These are phyloP conservation scores for Lyophyllum shimeji DNA, from an alignment of 768 basidiomycete genomes.

Conservation along the genomic window DNA sequence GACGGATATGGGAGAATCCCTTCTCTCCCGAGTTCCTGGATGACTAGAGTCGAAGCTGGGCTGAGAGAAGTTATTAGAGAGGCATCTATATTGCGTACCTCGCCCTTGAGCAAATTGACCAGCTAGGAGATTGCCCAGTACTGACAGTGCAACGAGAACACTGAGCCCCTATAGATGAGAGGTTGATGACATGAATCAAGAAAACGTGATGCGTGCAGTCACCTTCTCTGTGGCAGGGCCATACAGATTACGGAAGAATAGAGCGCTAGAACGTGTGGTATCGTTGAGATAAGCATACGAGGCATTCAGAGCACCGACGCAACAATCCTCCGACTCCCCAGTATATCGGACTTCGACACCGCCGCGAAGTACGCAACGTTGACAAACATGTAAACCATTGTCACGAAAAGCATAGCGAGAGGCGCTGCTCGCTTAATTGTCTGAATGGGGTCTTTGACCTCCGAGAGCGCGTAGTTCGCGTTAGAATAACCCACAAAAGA, in stretches of 20 bases:
- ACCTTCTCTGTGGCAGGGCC: conserved; percentile 63
- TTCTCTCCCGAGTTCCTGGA: conserved; percentile 74
- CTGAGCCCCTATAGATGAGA: conserved; percentile 47
- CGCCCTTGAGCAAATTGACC: conserved; percentile 67
- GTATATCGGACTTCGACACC: conserved; percentile 67
- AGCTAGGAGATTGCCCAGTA: conserved; percentile 62
- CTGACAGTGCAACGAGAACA: conserved; percentile 60
- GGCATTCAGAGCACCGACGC: conserved; percentile 46
- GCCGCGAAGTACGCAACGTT: conserved; percentile 77
- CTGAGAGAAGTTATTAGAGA: neutral
- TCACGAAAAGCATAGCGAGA: conserved; percentile 59
- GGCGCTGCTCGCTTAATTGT: conserved; percentile 74
- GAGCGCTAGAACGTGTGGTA: conserved; percentile 44
- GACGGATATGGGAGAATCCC: conserved; percentile 65
- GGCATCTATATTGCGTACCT: conserved; percentile 35
- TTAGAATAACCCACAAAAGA: conserved; percentile 73
- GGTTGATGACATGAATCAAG: neutral
- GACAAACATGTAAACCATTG: conserved; percentile 58
- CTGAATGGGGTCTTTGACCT: conserved; percentile 65
- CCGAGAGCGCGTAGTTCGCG: conserved; percentile 73
- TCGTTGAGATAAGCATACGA: neutral
- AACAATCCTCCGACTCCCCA: conserved; percentile 62
- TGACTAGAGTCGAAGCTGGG: conserved; percentile 36
- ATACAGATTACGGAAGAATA: conserved; percentile 76
- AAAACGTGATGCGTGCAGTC: neutral